Evolutionary conservation across 345 rosid species (phyloP).

Genomic region (Physaria fendleri): DNA sequence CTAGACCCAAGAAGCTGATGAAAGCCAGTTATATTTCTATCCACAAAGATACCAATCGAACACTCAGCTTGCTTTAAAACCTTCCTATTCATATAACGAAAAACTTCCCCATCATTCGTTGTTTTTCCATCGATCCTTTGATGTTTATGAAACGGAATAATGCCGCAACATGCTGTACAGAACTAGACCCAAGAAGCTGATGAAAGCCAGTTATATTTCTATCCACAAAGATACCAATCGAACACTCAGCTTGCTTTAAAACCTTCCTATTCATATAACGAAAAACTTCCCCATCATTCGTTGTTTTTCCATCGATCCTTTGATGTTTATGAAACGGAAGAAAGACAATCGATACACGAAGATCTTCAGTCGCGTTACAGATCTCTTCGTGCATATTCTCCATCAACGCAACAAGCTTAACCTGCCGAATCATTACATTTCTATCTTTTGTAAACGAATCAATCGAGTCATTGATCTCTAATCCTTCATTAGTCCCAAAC

Average conservation of each 20-base stretch:
- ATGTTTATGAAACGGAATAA: slow-evolving; percentile 85
- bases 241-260: slow-evolving; percentile 69
- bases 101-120: slow-evolving; percentile 54
- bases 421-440: slow-evolving; percentile 42
- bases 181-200: slow-evolving; percentile 41
- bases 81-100: slow-evolving; percentile 60
- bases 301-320: slow-evolving; percentile 63
- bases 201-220: slow-evolving; percentile 69
- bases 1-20: slow-evolving; percentile 49
- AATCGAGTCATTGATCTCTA: slow-evolving; percentile 65
- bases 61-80: slow-evolving; percentile 70
- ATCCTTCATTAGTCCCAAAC: slow-evolving; percentile 67
- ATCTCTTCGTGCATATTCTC: slow-evolving; percentile 58
- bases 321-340: slow-evolving; percentile 91
- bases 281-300: slow-evolving; percentile 52
- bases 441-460: slow-evolving; percentile 50
- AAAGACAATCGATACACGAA: slow-evolving; percentile 57
- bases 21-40: slow-evolving; percentile 63
- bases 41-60: slow-evolving; percentile 67
- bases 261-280: slow-evolving; percentile 63
- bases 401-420: slow-evolving; percentile 52
- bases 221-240: slow-evolving; percentile 65
- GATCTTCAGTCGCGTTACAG: slow-evolving; percentile 58
- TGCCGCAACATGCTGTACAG: slow-evolving; percentile 57
- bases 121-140: slow-evolving; percentile 70